These are phyloP conservation scores for Fulvia fulva DNA, from an alignment of 2,329 filamentous ascomycete species.

Conservation along the genomic window DNA sequence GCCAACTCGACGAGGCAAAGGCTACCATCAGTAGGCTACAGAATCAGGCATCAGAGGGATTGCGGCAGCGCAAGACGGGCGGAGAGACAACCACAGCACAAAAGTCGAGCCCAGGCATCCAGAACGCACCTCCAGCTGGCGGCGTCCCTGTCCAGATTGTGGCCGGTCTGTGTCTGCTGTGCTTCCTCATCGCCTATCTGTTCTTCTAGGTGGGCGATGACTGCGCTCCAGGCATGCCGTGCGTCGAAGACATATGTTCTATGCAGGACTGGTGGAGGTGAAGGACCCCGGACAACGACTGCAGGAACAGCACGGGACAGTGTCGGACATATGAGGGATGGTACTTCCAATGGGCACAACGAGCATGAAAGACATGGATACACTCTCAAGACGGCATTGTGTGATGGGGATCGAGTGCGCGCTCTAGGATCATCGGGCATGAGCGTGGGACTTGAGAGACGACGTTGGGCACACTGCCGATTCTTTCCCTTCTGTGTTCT, in stretches of 20 bases:
- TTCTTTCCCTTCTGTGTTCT: background rate
- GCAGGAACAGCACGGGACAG: background rate
- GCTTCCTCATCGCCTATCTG: conserved; percentile 91
- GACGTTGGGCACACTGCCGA: background rate
- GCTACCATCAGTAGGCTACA: conserved; percentile 66
- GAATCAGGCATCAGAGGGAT: conserved; percentile 61
- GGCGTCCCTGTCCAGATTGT: conserved; percentile 86
- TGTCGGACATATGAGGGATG: background rate
- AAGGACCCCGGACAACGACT: background rate
- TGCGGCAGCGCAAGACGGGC: conserved; percentile 70
- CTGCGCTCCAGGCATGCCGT: conserved; percentile 5
- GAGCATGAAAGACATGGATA: background rate
- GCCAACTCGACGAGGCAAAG: conserved; percentile 71
- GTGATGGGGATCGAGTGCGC: background rate
- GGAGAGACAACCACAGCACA: conserved; percentile 14
- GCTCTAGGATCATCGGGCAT: background rate
- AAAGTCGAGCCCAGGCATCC: conserved; percentile 21
- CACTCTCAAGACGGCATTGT: background rate
- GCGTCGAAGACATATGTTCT: background rate
- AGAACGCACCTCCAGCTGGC: conserved; percentile 40
- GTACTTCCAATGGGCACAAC: background rate
- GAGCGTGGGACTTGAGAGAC: background rate
- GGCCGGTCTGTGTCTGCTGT: conserved; percentile 77
- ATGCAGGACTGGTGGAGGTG: conserved; percentile 3
- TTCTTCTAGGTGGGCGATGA: conserved; percentile 66